Conservation (phyloP, 2,329 filamentous ascomycete species). For the Pseudogymnoascus pannorum region DNA sequence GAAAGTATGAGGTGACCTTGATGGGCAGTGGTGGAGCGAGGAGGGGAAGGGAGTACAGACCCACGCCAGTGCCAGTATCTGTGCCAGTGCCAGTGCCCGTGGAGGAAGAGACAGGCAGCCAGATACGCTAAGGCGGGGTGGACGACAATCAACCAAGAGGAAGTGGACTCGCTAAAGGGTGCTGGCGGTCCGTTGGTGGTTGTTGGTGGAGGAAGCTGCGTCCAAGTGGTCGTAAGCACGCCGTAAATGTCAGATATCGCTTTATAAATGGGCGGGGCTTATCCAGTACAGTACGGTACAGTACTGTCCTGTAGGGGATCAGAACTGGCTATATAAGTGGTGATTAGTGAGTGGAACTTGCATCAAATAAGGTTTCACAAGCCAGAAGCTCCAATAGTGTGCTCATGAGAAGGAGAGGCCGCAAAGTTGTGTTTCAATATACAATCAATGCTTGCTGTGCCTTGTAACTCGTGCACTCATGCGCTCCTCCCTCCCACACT, state of each 20-base stretch:
- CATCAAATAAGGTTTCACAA: slow-evolving; percentile 1
- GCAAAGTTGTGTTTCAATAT: not conserved
- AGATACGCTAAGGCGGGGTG: not conserved
- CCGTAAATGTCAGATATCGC: not conserved
- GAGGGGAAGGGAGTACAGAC: slow-evolving; percentile 7
- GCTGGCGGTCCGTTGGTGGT: not conserved
- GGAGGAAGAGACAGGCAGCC: not conserved
- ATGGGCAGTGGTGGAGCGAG: not conserved
- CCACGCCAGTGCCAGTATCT: not conserved
- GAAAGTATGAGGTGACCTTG: slow-evolving; percentile 1
- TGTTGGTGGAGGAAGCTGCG: not conserved
- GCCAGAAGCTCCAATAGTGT: not conserved
- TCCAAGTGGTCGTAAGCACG: not conserved
- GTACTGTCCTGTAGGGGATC: no score
- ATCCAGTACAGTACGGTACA: no score
- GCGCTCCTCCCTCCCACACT: no score
- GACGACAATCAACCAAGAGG: not conserved
- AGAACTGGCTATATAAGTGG: not conserved
- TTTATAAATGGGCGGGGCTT: not conserved
- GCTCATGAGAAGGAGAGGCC: not conserved
- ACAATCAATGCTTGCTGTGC: not conserved
- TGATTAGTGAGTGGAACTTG: not conserved
- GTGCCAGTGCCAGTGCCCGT: not conserved
- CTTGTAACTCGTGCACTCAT: not conserved
- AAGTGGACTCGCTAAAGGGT: not conserved